Evolutionary conservation across 1,139 yeast species (phyloP).

Genomic region (Geotrichum bryndzae): DNA sequence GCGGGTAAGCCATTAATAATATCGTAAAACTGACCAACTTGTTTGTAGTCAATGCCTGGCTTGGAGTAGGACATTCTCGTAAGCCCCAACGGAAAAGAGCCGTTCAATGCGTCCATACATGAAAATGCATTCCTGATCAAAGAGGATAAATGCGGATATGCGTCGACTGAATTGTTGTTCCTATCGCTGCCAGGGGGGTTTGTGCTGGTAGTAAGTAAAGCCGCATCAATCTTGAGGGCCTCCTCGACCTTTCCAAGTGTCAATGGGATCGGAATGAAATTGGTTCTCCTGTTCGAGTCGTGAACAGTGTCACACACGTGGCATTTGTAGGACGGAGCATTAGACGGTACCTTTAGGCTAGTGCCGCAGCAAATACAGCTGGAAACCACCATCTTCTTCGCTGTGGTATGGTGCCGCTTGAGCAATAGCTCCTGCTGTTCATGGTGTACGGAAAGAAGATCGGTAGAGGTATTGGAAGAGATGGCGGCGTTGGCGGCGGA

Average conservation of each 20-base stretch:
- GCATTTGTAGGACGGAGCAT: constrained; percentile 49
- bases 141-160: constrained; percentile 16
- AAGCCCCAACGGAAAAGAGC: constrained; percentile 26
- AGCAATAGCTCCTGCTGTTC: neutral
- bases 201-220: neutral
- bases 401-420: neutral
- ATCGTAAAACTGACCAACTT: constrained; percentile 25
- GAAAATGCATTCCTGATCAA: constrained; percentile 23
- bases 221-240: constrained; percentile 1
- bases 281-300: constrained; percentile 20
- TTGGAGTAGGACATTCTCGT: constrained; percentile 27
- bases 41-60: constrained; percentile 27
- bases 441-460: neutral
- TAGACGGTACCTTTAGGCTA: constrained; percentile 45
- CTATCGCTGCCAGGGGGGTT: neutral
- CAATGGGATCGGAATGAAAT: constrained; percentile 21
- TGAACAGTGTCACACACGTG: constrained; percentile 31
- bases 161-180: neutral
- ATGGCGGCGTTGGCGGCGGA: constrained; percentile 20
- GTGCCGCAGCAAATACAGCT: constrained; percentile 58
- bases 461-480: neutral
- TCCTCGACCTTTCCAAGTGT: constrained; percentile 12
- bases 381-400: constrained; percentile 1
- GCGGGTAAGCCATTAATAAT: neutral
- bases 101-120: constrained; percentile 26